These are phyloP conservation scores for Boletus barrowsii DNA, from an alignment of 768 basidiomycete species.

Conservation along the genomic window DNA sequence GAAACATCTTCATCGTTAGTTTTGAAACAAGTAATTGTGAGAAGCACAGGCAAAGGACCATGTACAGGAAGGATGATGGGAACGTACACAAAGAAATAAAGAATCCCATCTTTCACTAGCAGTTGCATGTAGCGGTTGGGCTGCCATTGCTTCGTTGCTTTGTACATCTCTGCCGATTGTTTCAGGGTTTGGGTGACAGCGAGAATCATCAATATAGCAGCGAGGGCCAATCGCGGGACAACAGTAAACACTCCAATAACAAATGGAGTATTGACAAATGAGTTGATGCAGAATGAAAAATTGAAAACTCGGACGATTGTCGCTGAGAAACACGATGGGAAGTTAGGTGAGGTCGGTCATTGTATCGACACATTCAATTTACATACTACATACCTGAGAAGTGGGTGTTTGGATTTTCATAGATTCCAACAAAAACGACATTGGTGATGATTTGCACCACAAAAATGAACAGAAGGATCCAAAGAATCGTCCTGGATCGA, in stretches of 20 bases:
- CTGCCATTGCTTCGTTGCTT: not conserved
- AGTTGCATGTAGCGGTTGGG: not conserved
- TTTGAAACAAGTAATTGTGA: too few relatives aligned
- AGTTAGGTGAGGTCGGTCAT: not conserved
- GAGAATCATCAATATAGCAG: not conserved
- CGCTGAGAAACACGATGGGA: too few relatives aligned
- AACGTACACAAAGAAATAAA: not conserved
- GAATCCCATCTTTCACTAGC: not conserved
- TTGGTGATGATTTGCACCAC: not conserved
- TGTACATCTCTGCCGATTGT: not conserved
- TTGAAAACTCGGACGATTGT: not conserved
- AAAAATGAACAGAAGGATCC: not conserved
- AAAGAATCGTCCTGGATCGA: not conserved
- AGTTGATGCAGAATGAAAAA: not conserved
- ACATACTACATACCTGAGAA: not conserved
- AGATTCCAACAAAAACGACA: not conserved
- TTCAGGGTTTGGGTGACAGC: not conserved
- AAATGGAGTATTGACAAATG: not conserved
- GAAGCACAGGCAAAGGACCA: too few relatives aligned
- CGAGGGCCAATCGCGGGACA: not conserved
- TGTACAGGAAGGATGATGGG: not conserved
- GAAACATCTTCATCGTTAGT: not conserved
- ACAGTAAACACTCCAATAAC: not conserved
- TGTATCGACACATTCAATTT: not conserved
- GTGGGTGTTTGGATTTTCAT: not conserved